Evolutionary conservation across 2,329 filamentous ascomycete genomes (phyloP), one percentile per base, ranked within the genome.

Genomic region (Ophiostoma fasciatum): DNA sequence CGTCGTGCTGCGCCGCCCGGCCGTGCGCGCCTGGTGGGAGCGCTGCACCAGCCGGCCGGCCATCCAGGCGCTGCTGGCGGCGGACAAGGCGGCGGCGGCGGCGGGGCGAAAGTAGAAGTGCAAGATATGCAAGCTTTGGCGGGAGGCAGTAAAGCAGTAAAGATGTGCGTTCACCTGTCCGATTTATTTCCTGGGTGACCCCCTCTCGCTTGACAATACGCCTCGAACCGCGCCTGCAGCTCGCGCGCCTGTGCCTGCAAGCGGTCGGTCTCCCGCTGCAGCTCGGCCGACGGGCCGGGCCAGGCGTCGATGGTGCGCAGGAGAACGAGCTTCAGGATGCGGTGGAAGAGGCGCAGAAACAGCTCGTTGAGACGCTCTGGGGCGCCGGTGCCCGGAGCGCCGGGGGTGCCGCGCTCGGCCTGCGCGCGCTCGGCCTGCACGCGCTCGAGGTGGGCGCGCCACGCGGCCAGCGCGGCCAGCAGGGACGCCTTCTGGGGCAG

Each of bases 21-120:
- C 51, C 40, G 54, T 63, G 33, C 52, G 44, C 43, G 54, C 50
- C 44, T 62, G 59, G 59, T 62, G 59, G 60, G 41, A 57, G n/a
- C 55, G 57, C 17, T 49, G 48, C 39, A 38, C 55, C 29, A 54
- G 46, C 38, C 42, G 57, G 40, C 57, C 56, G 33, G 58, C 53
- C n/a, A 56, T 60, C 41, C 42, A 52, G 46, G 48, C 42, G 37
- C 32, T 58, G 40, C 38, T 61, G 46, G 51, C 49, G 6, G 53
- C 48, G 32, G 56, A 60, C 38, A 52, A 47, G 42, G 51, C 50
- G 42, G 52, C 54, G 37, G 43, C 47, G 18, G 32, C 22, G 11
- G 26, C 38, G 9, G 27, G 31, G 0, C 28, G 37, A 35, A 46
- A 34, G 45, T 51, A 49, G 36, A 5, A 26, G n/a, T n/a, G n/a